A percentile compares a stretch with the other conserved stretches of the same genome.
Evolutionary conservation across 257 asterid genomes (phyloP).

Genomic region (Oldenlandia corymbosa): DNA sequence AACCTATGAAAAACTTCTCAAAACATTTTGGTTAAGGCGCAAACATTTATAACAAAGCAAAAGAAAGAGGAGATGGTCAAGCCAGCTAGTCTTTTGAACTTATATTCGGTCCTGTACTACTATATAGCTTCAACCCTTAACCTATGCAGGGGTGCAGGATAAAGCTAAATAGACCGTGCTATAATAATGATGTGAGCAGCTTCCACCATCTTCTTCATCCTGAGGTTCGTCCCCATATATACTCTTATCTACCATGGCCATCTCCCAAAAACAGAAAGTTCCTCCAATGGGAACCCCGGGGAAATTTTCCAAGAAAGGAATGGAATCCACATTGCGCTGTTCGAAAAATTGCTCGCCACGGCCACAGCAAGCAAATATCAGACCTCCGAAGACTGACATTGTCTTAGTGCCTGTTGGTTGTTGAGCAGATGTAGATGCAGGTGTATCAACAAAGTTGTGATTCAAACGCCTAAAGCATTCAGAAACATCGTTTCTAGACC

Average conservation of each 20-base stretch:
- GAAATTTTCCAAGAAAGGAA: conserved; percentile 59
- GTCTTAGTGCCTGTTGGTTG: conserved; percentile 13
- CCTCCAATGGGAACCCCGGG: conserved; percentile 66
- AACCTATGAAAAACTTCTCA: not conserved
- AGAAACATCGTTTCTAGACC: conserved; percentile 35
- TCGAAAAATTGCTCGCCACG: conserved; percentile 63
- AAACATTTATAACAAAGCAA: not conserved
- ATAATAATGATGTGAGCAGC: conserved; percentile 44
- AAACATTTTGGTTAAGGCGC: not conserved
- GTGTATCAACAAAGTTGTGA: conserved; percentile 19
- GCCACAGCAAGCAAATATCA: conserved; percentile 68
- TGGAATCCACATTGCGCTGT: conserved; percentile 37
- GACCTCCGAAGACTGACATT: conserved; percentile 58
- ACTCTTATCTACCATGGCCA: conserved; percentile 39
- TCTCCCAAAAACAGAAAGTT: conserved; percentile 69
- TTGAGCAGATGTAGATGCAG: conserved; percentile 1
- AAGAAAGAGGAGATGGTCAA: no score
- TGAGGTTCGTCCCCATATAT: conserved; percentile 34
- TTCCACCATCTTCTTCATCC: conserved; percentile 20
- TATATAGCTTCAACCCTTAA: not conserved
- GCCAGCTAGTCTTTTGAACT: no score
- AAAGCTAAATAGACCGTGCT: conserved; percentile 58
- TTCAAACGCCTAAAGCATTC: conserved; percentile 37
- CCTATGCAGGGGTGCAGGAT: conserved; percentile 45
- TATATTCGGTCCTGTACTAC: no score